Percentiles rank a stretch among this genome's conserved stretches.
These are phyloP conservation scores for Thraustotheca clavata DNA, from an alignment of 352 stramenopile genomes.

Conservation along the genomic window DNA sequence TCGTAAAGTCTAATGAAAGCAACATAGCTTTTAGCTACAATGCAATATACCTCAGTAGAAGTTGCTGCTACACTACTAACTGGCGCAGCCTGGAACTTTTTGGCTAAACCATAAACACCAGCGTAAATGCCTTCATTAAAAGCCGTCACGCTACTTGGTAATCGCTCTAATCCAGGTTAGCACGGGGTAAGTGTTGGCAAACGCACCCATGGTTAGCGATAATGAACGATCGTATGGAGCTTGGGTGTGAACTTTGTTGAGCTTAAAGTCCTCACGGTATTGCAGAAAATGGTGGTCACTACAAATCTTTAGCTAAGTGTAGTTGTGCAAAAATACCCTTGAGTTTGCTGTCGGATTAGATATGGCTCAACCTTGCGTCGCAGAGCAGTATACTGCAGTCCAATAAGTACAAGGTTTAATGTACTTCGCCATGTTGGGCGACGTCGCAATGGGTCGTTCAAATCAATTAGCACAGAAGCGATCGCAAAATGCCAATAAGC, in stretches of 20 bases:
- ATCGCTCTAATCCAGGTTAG: not conserved
- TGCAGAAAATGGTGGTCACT: slow-evolving; percentile 21
- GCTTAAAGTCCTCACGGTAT: slow-evolving; percentile 18
- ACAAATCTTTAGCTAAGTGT: not conserved
- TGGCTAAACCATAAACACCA: slow-evolving; percentile 11
- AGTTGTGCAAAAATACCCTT: not conserved
- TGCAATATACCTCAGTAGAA: not conserved
- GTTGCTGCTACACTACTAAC: not conserved
- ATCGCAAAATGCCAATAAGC: slow-evolving; percentile 15
- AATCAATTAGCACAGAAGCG: slow-evolving; percentile 1
- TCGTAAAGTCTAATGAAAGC: not conserved
- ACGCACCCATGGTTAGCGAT: not conserved
- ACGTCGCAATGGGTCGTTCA: not conserved
- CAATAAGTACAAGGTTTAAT: slow-evolving; percentile 11
- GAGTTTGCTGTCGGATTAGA: not conserved
- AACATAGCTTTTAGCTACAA: not conserved
- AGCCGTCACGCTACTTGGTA: slow-evolving; percentile 2
- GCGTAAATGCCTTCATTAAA: slow-evolving; percentile 21
- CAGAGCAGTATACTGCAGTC: slow-evolving; percentile 15
- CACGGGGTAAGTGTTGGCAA: not conserved
- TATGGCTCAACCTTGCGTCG: not conserved
- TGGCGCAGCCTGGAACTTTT: not conserved
- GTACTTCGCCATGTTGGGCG: slow-evolving; percentile 8
- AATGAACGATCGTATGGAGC: slow-evolving; percentile 3
- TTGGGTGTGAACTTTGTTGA: not conserved